These are phyloP conservation scores for Obelidium mucronatum DNA, from an alignment of 192 early-diverging fungal species.

Conservation along the genomic window DNA sequence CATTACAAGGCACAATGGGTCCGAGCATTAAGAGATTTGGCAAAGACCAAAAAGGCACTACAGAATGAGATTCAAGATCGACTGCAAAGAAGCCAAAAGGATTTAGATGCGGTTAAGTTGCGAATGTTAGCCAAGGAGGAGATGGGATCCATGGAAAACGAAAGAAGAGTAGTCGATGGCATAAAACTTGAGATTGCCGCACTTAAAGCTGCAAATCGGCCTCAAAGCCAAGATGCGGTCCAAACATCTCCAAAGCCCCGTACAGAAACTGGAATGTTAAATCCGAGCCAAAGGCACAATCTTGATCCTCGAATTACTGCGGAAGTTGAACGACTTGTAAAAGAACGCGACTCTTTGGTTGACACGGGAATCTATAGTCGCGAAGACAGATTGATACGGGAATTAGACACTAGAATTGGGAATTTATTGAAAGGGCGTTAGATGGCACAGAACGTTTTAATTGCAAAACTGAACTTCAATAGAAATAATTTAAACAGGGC, in stretches of 20 bases:
- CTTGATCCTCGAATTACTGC: constrained; percentile 37
- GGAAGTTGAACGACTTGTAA: constrained; percentile 52
- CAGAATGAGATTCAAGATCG: constrained; percentile 35
- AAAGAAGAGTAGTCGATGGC: constrained; percentile 11
- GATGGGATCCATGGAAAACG: constrained; percentile 13
- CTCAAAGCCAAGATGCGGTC: too few species aligned
- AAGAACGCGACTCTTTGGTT: constrained; percentile 52
- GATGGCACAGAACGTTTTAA: too few species aligned
- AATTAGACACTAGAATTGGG: constrained; percentile 46
- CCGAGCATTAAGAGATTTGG: constrained; percentile 41
- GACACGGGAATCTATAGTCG: constrained; percentile 50
- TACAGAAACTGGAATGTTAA: not conserved
- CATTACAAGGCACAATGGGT: constrained; percentile 52
- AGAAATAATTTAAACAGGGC: too few species aligned
- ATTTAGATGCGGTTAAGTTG: constrained; percentile 32
- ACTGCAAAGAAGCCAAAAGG: constrained; percentile 11
- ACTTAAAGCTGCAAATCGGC: not conserved
- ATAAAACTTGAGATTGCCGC: constrained; percentile 17
- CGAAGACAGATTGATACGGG: constrained; percentile 54
- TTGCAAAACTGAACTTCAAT: too few species aligned
- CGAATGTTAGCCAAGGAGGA: constrained; percentile 24
- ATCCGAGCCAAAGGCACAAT: constrained; percentile 2
- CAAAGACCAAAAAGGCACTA: constrained; percentile 25
- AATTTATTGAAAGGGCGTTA: too few species aligned
- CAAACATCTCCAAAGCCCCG: not conserved